phyloP scores from a whole-genome alignment of 2,329 filamentous ascomycete species.

The Exophiala xenobiotica region DNA sequence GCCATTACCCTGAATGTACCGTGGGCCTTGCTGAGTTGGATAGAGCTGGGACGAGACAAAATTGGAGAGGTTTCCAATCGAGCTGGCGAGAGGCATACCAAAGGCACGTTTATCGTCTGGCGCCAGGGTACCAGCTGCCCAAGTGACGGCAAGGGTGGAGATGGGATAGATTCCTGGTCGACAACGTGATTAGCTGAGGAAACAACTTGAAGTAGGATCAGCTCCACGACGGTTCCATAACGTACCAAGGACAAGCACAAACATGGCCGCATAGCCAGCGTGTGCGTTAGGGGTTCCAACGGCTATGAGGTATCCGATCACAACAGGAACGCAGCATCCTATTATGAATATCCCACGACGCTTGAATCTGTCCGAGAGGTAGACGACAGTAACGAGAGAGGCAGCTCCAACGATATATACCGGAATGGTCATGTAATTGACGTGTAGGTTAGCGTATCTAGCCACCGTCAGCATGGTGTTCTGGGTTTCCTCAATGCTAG shows the following conservation, averaged over 20 bases:
- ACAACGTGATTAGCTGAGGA: background rate
- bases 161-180: constrained; percentile 33
- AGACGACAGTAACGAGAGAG: constrained; percentile 7
- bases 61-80: constrained; percentile 33
- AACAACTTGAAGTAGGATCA: no score
- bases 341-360: constrained; percentile 36
- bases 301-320: constrained; percentile 37
- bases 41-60: constrained; percentile 38
- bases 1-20: constrained; percentile 34
- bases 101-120: constrained; percentile 38
- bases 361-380: constrained; percentile 36
- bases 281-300: constrained; percentile 32
- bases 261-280: constrained; percentile 39
- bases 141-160: constrained; percentile 32
- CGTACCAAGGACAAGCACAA: constrained; percentile 31
- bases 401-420: constrained; percentile 53
- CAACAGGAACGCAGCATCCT: constrained; percentile 34
- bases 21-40: constrained; percentile 34
- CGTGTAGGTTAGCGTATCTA: constrained; percentile 12
- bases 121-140: constrained; percentile 37
- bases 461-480: background rate
- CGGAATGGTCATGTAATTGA: constrained; percentile 56
- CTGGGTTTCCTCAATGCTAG: background rate
- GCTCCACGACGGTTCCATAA: background rate
- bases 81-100: constrained; percentile 35